Percentiles rank a stretch among this genome's conserved stretches.
Conservation (phyloP, 169 alveolate genomes). For the Toxoplasma gondii region DNA sequence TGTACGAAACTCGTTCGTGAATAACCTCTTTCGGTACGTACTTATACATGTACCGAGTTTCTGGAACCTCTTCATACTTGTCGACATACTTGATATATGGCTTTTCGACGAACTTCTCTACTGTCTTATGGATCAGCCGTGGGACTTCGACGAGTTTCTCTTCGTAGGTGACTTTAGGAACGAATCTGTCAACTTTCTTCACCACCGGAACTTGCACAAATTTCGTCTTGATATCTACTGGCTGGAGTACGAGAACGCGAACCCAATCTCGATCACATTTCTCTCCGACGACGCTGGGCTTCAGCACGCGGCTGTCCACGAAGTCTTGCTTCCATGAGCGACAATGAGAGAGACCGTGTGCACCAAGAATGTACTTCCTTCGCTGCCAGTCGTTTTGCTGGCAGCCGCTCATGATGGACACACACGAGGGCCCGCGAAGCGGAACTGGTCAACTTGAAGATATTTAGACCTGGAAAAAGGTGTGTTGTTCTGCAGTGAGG, state of each 20-base stretch:
- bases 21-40: not conserved
- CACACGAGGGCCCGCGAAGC: not conserved
- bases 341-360: not conserved
- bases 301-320: not conserved
- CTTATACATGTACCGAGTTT: not conserved
- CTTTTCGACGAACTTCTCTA: not conserved
- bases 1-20: not conserved
- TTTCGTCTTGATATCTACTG: not conserved
- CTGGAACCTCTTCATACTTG: conserved; percentile 27
- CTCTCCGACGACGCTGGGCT: not conserved
- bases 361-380: not conserved
- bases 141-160: not conserved
- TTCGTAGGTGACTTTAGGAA: not conserved
- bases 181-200: not conserved
- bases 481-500: no score
- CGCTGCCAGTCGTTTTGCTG: not conserved
- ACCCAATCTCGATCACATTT: not conserved
- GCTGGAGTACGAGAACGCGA: not conserved
- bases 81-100: conserved; percentile 1
- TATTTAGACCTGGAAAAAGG: no score
- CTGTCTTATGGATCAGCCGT: not conserved
- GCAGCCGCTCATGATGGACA: not conserved
- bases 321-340: conserved; percentile 3
- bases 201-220: not conserved
- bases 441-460: no score